phyloP scores from a whole-genome alignment of 176 grass and related monocot species.

The Hordeum marinum region DNA sequence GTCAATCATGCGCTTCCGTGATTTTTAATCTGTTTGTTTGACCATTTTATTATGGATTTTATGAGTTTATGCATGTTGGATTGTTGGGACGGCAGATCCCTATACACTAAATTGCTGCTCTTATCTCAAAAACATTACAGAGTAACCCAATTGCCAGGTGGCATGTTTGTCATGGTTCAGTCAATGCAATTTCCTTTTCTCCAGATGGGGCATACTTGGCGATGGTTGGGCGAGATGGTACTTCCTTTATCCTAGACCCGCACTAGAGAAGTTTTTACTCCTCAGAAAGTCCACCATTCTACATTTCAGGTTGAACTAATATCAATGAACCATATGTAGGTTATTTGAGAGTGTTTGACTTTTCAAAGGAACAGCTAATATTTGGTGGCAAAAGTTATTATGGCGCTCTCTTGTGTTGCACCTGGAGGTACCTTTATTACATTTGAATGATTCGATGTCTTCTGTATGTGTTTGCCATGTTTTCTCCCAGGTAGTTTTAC shows the following conservation, averaged over 20 bases:
- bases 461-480: not conserved
- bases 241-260: slow-evolving; percentile 14
- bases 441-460: not conserved
- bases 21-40: not conserved
- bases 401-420: slow-evolving; percentile 79
- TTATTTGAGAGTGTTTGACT: slow-evolving; percentile 97
- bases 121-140: slow-evolving; percentile 42
- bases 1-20: not conserved
- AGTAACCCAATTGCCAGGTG: slow-evolving; percentile 87
- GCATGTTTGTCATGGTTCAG: slow-evolving; percentile 91
- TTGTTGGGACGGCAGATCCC: not conserved
- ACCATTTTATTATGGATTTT: not conserved
- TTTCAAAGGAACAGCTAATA: slow-evolving; percentile 79
- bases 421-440: slow-evolving; percentile 69
- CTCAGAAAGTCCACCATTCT: not conserved
- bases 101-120: not conserved
- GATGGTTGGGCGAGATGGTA: slow-evolving; percentile 94
- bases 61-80: not conserved
- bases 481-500: slow-evolving; percentile 17
- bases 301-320: slow-evolving; percentile 2
- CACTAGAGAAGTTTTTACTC: slow-evolving; percentile 8
- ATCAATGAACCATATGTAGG: slow-evolving; percentile 45
- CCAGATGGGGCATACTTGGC: slow-evolving; percentile 80
- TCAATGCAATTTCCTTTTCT: slow-evolving; percentile 91
- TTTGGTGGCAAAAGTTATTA: slow-evolving; percentile 99